Evolutionary conservation across 176 grass and related monocot species (phyloP).

Genomic region (Melocanna baccifera): DNA sequence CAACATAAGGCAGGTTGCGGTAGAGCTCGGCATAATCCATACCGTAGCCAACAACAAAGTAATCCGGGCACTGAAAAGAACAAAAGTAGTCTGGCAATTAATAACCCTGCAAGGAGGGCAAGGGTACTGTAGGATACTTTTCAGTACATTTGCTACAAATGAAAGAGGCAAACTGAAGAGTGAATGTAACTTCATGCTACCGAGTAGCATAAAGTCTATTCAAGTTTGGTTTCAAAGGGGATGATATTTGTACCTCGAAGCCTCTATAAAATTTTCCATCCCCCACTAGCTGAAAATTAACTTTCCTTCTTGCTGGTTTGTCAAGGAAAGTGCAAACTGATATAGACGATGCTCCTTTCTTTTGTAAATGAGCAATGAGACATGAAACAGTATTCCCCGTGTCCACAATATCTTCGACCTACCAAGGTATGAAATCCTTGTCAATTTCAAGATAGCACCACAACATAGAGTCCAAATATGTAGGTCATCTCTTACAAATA

Average conservation of each 20-base stretch:
- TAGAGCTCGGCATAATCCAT: conserved; percentile 90
- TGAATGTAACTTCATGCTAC: not conserved
- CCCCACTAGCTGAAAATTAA: conserved; percentile 62
- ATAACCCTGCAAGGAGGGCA: not conserved
- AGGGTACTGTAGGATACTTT: not conserved
- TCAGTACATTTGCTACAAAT: not conserved
- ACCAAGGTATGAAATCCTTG: conserved; percentile 2
- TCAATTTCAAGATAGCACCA: conserved; percentile 11
- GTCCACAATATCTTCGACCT: conserved; percentile 98
- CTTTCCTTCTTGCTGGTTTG: conserved; percentile 80
- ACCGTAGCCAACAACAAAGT: conserved; percentile 92
- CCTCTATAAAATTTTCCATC: conserved; percentile 84
- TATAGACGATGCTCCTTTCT: conserved; percentile 75
- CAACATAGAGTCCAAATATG: conserved; percentile 2
- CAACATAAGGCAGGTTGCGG: conserved; percentile 79
- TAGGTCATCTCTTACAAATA: not conserved
- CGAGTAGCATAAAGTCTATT: not conserved
- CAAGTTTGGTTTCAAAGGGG: not conserved
- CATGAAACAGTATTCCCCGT: conserved; percentile 76
- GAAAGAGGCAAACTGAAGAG: not conserved
- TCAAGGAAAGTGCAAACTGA: conserved; percentile 90
- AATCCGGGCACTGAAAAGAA: conserved; percentile 79
- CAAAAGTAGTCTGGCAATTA: not conserved
- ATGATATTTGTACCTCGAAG: conserved; percentile 60
- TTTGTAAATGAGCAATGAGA: conserved; percentile 71